Conservation (phyloP, 2,329 filamentous ascomycete genomes). For the Beauveria sp. region DNA sequence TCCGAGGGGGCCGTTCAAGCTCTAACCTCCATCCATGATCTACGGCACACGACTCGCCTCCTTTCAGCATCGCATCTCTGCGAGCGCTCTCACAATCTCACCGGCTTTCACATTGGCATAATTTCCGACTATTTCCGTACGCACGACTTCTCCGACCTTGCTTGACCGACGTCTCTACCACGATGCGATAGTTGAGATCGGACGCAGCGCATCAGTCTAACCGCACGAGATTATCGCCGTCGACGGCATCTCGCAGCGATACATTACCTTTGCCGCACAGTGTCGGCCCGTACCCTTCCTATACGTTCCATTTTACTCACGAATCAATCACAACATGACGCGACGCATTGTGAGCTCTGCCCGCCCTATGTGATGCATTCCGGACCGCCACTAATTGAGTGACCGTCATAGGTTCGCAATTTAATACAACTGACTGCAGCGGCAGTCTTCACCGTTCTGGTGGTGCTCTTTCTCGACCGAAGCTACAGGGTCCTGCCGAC, state of each 20-base stretch:
- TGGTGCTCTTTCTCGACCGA: conserved; percentile 78
- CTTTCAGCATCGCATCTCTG: conserved; percentile 3
- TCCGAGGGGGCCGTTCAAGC: background rate
- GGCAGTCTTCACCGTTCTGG: conserved; percentile 56
- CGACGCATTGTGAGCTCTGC: conserved; percentile 13
- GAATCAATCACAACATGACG: conserved; percentile 15
- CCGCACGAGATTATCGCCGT: background rate
- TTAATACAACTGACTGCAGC: conserved; percentile 67
- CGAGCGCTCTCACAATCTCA: background rate
- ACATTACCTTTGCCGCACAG: background rate
- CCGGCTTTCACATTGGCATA: background rate
- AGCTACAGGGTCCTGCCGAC: conserved; percentile 81
- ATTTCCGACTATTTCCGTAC: background rate
- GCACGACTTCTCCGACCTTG: background rate
- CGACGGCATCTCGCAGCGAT: background rate
- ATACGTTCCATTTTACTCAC: background rate
- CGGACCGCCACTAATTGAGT: conserved; percentile 9
- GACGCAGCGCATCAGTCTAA: background rate
- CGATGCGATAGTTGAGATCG: conserved; percentile 7
- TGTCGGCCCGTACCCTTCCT: background rate
- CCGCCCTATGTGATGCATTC: background rate
- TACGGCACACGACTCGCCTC: conserved; percentile 3
- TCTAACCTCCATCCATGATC: background rate
- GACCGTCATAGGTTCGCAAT: conserved; percentile 48
- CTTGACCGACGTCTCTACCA: background rate